Evolutionary conservation across 2,329 filamentous ascomycete species (phyloP).

Genomic region (Cladosporium sp.): DNA sequence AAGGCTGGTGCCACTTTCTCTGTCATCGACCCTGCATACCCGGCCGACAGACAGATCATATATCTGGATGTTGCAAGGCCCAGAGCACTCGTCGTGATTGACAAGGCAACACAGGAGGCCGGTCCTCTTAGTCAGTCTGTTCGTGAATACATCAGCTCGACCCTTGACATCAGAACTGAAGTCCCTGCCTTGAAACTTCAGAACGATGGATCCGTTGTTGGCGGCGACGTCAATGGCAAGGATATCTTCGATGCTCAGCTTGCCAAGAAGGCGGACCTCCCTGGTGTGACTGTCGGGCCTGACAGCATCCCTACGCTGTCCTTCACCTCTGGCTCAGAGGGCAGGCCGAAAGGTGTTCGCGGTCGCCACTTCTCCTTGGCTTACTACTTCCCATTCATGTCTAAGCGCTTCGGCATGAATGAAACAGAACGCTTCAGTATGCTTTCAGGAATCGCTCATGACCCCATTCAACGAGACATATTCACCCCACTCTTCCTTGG

Average conservation of each 20-base stretch:
- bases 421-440: slow-evolving; percentile 74
- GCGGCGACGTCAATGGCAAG: slow-evolving; percentile 56
- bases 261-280: slow-evolving; percentile 51
- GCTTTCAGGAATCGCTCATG: slow-evolving; percentile 78
- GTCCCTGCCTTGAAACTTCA: slow-evolving; percentile 69
- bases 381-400: slow-evolving; percentile 93
- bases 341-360: slow-evolving; percentile 77
- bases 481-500: slow-evolving; percentile 88
- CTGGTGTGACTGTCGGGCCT: slow-evolving; percentile 76
- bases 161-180: slow-evolving; percentile 67
- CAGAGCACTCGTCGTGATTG: slow-evolving; percentile 67
- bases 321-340: slow-evolving; percentile 64
- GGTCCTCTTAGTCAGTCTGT: slow-evolving; percentile 60
- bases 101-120: slow-evolving; percentile 64
- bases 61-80: slow-evolving; percentile 78
- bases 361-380: slow-evolving; percentile 83
- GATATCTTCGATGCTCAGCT: slow-evolving; percentile 62
- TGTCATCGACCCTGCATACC: slow-evolving; percentile 76
- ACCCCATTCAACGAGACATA: slow-evolving; percentile 65
- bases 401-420: slow-evolving; percentile 70
- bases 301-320: slow-evolving; percentile 73
- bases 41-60: slow-evolving; percentile 74
- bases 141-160: slow-evolving; percentile 64
- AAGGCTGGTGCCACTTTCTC: slow-evolving; percentile 58
- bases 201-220: slow-evolving; percentile 67